These are phyloP conservation scores for Aspergillus campestris DNA, from an alignment of 495 filamentous ascomycete genomes.

Conservation along the genomic window DNA sequence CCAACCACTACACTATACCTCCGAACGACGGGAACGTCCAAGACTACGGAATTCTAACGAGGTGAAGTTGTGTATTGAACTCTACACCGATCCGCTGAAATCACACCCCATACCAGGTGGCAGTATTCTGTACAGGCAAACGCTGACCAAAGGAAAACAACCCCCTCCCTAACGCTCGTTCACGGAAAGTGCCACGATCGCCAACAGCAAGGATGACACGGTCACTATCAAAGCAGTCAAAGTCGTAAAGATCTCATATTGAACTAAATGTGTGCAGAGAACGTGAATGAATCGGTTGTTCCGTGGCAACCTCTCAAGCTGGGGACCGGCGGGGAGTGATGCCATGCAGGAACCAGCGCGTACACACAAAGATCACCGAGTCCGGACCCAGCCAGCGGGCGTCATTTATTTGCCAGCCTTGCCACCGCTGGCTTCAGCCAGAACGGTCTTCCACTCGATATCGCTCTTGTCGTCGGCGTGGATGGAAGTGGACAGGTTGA, in stretches of 20 bases:
- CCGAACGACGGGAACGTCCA: no score
- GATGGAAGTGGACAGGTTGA: conserved; percentile 71
- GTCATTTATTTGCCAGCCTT: conserved; percentile 37
- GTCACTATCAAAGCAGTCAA: conserved; percentile 15
- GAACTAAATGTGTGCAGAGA: conserved; percentile 29
- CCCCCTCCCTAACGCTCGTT: conserved; percentile 11
- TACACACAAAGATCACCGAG: conserved; percentile 19
- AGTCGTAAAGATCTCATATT: conserved; percentile 40
- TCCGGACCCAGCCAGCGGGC: conserved; percentile 33
- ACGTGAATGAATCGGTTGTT: conserved; percentile 26
- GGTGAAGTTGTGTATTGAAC: conserved; percentile 13
- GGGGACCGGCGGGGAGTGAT: conserved; percentile 5
- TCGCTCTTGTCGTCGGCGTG: conserved; percentile 91
- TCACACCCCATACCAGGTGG: conserved; percentile 12
- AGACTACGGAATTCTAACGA: conserved; percentile 12
- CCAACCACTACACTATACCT: no score
- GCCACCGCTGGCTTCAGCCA: conserved; percentile 75
- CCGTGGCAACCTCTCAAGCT: conserved; percentile 15
- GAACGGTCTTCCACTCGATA: conserved; percentile 73
- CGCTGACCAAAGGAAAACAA: conserved; percentile 15
- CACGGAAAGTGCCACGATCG: conserved; percentile 14
- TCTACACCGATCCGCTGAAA: conserved; percentile 15
- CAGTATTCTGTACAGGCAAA: conserved; percentile 24
- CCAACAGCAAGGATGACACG: conserved; percentile 5
- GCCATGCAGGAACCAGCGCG: conserved; percentile 10